These are phyloP conservation scores for Phylloporus rhodoxanthus DNA, from an alignment of 768 basidiomycete genomes.

Conservation along the genomic window DNA sequence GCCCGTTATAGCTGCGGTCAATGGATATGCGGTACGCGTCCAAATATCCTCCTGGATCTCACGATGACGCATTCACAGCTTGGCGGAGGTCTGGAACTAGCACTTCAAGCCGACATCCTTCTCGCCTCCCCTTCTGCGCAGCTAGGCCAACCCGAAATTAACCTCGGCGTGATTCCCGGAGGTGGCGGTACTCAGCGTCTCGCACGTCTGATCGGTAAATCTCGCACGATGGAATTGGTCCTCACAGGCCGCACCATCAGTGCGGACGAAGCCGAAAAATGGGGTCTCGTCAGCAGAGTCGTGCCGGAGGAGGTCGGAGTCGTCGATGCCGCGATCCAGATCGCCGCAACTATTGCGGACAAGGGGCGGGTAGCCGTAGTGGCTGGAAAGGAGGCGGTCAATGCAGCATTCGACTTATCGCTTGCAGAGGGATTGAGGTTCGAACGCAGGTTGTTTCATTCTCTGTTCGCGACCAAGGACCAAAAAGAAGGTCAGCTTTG, in stretches of 20 bases:
- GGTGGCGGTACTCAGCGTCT: slow-evolving; percentile 93
- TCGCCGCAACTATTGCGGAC: slow-evolving; percentile 72
- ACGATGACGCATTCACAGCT: slow-evolving; percentile 47
- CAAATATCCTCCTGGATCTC: neutral
- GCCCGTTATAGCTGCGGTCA: slow-evolving; percentile 94
- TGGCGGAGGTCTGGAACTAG: slow-evolving; percentile 95
- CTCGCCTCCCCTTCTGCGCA: slow-evolving; percentile 84
- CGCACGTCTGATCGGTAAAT: slow-evolving; percentile 80
- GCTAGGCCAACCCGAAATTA: slow-evolving; percentile 96
- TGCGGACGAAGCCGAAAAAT: slow-evolving; percentile 76
- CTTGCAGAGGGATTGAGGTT: slow-evolving; percentile 80
- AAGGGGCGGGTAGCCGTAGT: slow-evolving; percentile 80
- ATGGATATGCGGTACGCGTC: slow-evolving; percentile 78
- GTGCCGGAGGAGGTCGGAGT: slow-evolving; percentile 76
- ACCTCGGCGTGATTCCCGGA: slow-evolving; percentile 90
- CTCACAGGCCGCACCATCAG: slow-evolving; percentile 79
- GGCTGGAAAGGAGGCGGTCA: slow-evolving; percentile 91
- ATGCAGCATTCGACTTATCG: slow-evolving; percentile 82
- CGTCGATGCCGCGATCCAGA: slow-evolving; percentile 77
- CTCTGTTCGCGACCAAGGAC: slow-evolving; percentile 87
- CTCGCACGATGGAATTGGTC: slow-evolving; percentile 89
- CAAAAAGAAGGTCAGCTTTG: slow-evolving; percentile 81
- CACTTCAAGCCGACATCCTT: slow-evolving; percentile 94
- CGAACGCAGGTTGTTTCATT: slow-evolving; percentile 87
- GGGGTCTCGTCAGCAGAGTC: slow-evolving; percentile 84